Evolutionary conservation across 2,329 filamentous ascomycete species (phyloP).

Genomic region (Alternaria tenuissima): DNA sequence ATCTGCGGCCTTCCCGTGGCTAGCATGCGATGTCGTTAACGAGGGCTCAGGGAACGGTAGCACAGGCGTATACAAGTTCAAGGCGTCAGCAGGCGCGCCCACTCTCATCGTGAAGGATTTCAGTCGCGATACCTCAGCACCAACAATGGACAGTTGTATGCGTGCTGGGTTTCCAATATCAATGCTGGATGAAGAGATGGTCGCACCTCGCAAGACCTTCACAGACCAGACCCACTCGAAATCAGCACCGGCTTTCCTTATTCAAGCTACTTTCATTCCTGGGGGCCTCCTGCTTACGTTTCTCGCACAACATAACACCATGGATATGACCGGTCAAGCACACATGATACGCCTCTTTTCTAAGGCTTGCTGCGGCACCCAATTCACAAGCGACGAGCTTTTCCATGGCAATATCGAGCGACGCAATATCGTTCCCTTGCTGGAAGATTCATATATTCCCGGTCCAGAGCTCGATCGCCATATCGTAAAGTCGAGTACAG

Average conservation of each 20-base stretch:
- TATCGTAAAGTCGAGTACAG: too few relatives aligned
- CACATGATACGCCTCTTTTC: too few relatives aligned
- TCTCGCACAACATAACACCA: neutral
- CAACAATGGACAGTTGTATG: neutral
- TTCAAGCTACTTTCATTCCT: neutral
- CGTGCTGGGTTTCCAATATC: neutral
- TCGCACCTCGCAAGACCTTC: neutral
- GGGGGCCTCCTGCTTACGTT: neutral
- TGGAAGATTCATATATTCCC: too few relatives aligned
- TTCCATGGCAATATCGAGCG: too few relatives aligned
- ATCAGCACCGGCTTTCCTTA: neutral
- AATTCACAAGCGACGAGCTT: too few relatives aligned
- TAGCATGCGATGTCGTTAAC: neutral
- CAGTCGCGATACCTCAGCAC: neutral
- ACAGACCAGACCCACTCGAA: neutral
- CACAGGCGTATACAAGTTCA: neutral
- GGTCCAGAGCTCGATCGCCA: too few relatives aligned
- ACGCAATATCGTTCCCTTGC: too few relatives aligned
- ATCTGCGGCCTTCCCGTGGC: neutral
- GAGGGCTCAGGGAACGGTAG: neutral
- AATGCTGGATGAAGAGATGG: neutral
- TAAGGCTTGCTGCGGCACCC: too few relatives aligned
- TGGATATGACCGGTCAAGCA: too few relatives aligned
- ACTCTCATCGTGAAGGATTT: neutral
- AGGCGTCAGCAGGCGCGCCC: neutral